Evolutionary conservation across 2,329 filamentous ascomycete genomes (phyloP).

Genomic region (Penicillium sp.): DNA sequence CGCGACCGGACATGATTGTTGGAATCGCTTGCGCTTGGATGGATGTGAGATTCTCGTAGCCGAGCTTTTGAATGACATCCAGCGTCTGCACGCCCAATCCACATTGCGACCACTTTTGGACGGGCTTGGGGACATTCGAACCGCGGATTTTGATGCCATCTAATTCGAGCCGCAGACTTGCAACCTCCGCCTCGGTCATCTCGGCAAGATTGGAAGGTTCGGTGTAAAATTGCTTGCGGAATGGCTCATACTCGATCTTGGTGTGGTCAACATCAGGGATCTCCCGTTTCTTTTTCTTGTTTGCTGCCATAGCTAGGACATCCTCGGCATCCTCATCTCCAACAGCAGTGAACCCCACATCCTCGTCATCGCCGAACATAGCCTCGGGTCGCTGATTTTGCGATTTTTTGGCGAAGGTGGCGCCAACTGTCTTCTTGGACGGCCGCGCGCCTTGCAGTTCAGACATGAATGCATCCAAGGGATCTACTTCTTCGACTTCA

Average conservation of each 20-base stretch:
- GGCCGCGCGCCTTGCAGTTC: slow-evolving; percentile 56
- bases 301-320: slow-evolving; percentile 58
- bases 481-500: slow-evolving; percentile 68
- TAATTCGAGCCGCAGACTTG: slow-evolving; percentile 77
- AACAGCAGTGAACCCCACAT: slow-evolving; percentile 63
- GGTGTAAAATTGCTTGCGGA: slow-evolving; percentile 92
- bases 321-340: slow-evolving; percentile 63
- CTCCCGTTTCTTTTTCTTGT: slow-evolving; percentile 85
- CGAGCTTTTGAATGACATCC: slow-evolving; percentile 76
- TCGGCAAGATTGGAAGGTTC: slow-evolving; percentile 80
- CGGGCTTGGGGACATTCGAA: slow-evolving; percentile 84
- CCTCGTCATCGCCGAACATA: slow-evolving; percentile 83
- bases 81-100: slow-evolving; percentile 83
- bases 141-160: slow-evolving; percentile 94
- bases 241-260: slow-evolving; percentile 79
- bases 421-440: slow-evolving; percentile 39
- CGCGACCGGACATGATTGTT: slow-evolving; percentile 90
- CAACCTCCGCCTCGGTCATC: slow-evolving; percentile 81
- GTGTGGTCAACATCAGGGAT: slow-evolving; percentile 83
- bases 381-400: slow-evolving; percentile 70
- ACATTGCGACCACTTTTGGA: slow-evolving; percentile 95
- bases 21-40: slow-evolving; percentile 96
- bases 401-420: slow-evolving; percentile 48
- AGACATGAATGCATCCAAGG: slow-evolving; percentile 96
- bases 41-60: slow-evolving; percentile 84